Percentiles rank a stretch among this genome's conserved stretches.
phyloP scores from a whole-genome alignment of 805 yeast genomes.

The Millerozyma acaciae region DNA sequence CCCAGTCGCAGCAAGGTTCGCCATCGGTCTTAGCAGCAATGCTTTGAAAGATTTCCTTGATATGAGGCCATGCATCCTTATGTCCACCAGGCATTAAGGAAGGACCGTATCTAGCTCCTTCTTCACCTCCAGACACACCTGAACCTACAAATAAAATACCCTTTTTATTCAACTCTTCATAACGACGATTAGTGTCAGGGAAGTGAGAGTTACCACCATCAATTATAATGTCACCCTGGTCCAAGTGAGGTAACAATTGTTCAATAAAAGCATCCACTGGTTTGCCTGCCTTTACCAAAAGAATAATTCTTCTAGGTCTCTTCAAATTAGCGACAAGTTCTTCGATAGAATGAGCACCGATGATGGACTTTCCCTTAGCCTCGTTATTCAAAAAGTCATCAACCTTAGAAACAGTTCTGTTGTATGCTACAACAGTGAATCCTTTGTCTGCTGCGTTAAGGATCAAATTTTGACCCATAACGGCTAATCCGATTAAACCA shows the following conservation, averaged over 20 bases:
- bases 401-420: conserved; percentile 95
- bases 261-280: conserved; percentile 91
- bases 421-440: conserved; percentile 95
- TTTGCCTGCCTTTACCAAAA: conserved; percentile 93
- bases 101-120: conserved; percentile 99
- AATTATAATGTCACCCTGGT: conserved; percentile 95
- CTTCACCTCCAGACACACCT: conserved; percentile 99
- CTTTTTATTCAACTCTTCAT: conserved; percentile 77
- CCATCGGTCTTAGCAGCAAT: conserved; percentile 96
- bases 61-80: conserved; percentile 97
- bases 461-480: conserved; percentile 98
- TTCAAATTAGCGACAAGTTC: conserved; percentile 86
- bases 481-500: conserved; percentile 99
- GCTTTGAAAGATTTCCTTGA: conserved; percentile 93
- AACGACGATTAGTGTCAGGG: conserved; percentile 98
- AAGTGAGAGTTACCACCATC: conserved; percentile 99
- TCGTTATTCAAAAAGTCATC: conserved; percentile 90
- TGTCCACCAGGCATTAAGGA: conserved; percentile 99
- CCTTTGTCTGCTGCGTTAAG: conserved; percentile 98
- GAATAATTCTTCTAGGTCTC: conserved; percentile 93
- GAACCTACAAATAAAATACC: conserved; percentile 94
- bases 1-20: conserved; percentile 99
- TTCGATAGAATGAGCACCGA: conserved; percentile 90
- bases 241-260: conserved; percentile 85
- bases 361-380: conserved; percentile 95